A percentile compares a stretch with the other conserved stretches of the same genome.
These are phyloP conservation scores for Phellopilus nigrolimitatus DNA, from an alignment of 1,284 basidiomycete genomes.

Conservation along the genomic window DNA sequence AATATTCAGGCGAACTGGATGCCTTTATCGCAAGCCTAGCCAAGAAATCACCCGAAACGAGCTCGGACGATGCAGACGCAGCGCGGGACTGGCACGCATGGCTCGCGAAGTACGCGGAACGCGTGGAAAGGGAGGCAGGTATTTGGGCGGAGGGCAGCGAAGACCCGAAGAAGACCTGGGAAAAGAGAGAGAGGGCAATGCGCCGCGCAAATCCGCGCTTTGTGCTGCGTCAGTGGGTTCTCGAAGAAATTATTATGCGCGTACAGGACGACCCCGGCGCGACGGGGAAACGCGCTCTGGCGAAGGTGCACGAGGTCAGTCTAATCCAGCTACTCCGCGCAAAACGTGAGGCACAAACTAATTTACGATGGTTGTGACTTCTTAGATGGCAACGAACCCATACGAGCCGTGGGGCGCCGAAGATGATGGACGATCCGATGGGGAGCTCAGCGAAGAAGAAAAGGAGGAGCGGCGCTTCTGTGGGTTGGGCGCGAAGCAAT, in stretches of 20 bases:
- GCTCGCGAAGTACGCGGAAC: slow-evolving; percentile 62
- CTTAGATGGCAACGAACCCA: slow-evolving; percentile 75
- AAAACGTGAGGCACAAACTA: slow-evolving; percentile 4
- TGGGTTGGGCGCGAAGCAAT: slow-evolving; percentile 64
- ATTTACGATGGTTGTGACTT: slow-evolving; percentile 11
- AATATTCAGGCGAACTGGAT: slow-evolving; percentile 31
- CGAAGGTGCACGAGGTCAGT: slow-evolving; percentile 70
- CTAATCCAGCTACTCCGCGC: slow-evolving; percentile 19
- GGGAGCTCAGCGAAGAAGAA: slow-evolving; percentile 50
- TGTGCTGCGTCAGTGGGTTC: slow-evolving; percentile 86
- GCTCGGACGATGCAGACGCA: slow-evolving; percentile 38
- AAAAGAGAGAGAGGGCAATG: slow-evolving; percentile 40
- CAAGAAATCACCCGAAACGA: slow-evolving; percentile 38
- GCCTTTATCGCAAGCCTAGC: slow-evolving; percentile 47
- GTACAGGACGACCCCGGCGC: slow-evolving; percentile 60
- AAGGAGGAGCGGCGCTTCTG: slow-evolving; percentile 75
- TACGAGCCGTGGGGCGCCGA: slow-evolving; percentile 74
- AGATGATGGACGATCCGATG: slow-evolving; percentile 32
- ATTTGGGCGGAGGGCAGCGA: slow-evolving; percentile 29
- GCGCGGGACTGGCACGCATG: slow-evolving; percentile 53
- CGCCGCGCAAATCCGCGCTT: slow-evolving; percentile 77
- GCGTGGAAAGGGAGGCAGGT: slow-evolving; percentile 50
- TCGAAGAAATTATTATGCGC: slow-evolving; percentile 81
- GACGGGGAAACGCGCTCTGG: slow-evolving; percentile 58
- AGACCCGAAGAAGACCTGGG: slow-evolving; percentile 35